Conservation (phyloP, 345 rosid genomes). For the Gossypium mustelinum region DNA sequence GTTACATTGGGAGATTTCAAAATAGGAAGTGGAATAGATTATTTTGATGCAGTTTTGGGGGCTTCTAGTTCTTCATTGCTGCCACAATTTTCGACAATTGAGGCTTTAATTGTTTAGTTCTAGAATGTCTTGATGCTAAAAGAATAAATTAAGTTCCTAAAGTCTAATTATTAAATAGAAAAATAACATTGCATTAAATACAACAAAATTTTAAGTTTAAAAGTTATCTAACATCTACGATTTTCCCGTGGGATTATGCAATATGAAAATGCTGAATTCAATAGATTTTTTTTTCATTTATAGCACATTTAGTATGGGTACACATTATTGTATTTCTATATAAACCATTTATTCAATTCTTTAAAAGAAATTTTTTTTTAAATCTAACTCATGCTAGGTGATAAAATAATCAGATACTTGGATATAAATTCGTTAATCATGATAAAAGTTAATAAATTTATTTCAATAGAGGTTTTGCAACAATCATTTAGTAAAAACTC, state of each 20-base stretch:
- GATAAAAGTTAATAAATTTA: not conserved
- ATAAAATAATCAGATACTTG: not conserved
- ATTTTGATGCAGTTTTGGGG: conserved; percentile 32
- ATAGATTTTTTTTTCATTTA: not conserved
- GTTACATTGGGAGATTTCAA: conserved; percentile 54
- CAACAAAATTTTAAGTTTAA: not conserved
- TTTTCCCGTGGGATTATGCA: not conserved
- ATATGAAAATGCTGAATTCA: not conserved
- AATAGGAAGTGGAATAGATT: conserved; percentile 28
- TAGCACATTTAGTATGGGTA: not conserved
- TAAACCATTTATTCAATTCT: not conserved
- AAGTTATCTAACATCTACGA: not conserved
- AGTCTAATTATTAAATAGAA: not conserved
- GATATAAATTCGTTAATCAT: not conserved
- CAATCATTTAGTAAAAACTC: not conserved
- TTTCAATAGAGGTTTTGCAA: not conserved
- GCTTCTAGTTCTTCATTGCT: conserved; percentile 54
- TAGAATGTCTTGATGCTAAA: conserved; percentile 43
- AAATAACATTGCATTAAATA: not conserved
- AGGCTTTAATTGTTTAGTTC: conserved; percentile 68
- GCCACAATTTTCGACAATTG: conserved; percentile 78
- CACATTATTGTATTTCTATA: not conserved
- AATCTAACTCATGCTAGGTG: not conserved
- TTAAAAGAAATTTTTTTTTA: not conserved
- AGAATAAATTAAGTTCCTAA: conserved; percentile 7